These are phyloP conservation scores for Rhododendron henanense DNA, from an alignment of 148 eudicot species.

Conservation along the genomic window DNA sequence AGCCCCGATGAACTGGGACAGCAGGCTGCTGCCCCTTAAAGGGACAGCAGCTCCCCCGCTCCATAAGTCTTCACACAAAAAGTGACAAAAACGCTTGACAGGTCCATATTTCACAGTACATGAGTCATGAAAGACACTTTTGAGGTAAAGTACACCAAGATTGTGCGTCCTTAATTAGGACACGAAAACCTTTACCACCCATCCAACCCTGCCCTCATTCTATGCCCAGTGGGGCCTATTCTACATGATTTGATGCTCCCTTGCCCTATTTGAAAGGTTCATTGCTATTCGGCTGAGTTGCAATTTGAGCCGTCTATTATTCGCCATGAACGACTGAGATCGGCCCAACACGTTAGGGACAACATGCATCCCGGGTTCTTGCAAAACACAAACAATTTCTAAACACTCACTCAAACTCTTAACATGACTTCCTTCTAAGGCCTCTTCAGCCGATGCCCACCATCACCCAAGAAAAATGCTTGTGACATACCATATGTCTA, in stretches of 20 bases:
- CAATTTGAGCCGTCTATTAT: too few species aligned
- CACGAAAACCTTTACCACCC: slow-evolving; percentile 42
- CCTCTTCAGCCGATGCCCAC: background rate
- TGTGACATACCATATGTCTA: background rate
- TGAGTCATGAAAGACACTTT: background rate
- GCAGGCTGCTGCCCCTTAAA: too few species aligned
- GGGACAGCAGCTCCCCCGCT: too few species aligned
- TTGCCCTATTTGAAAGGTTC: too few species aligned
- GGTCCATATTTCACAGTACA: background rate
- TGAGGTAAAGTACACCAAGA: too few species aligned
- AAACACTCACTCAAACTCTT: background rate
- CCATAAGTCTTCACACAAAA: too few species aligned
- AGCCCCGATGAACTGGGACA: too few species aligned
- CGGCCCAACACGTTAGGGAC: too few species aligned
- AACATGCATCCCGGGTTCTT: too few species aligned
- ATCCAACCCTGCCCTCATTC: slow-evolving; percentile 17
- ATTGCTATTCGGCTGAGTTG: accelerated
- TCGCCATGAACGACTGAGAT: too few species aligned
- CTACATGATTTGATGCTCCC: too few species aligned
- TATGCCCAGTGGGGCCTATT: background rate
- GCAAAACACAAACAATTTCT: too few species aligned
- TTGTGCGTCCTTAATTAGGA: slow-evolving; percentile 35
- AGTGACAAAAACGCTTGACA: background rate
- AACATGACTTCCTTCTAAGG: background rate
- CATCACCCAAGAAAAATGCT: background rate